These are phyloP conservation scores for Ogataea minuta DNA, from an alignment of 805 yeast genomes.

Conservation along the genomic window DNA sequence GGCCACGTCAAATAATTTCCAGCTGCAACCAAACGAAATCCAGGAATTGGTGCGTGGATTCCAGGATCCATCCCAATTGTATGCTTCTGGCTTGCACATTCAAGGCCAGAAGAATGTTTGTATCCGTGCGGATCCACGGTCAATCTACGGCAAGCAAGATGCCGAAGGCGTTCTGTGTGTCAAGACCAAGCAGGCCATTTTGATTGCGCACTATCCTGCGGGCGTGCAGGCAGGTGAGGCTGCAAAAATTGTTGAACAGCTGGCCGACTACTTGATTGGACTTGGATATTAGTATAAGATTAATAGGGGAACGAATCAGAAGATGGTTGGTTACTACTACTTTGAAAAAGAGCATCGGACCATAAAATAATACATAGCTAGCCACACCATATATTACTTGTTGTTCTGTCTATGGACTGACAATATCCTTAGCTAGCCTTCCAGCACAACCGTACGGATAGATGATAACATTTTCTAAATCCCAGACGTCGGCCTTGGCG, in stretches of 20 bases:
- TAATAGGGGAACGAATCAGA: background rate
- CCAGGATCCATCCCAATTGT: slow-evolving; percentile 73
- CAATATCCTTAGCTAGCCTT: slow-evolving; percentile 37
- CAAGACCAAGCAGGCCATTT: slow-evolving; percentile 88
- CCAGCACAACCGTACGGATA: slow-evolving; percentile 52
- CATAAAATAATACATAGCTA: no score
- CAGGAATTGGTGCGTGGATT: slow-evolving; percentile 74
- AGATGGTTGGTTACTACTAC: background rate
- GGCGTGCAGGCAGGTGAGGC: slow-evolving; percentile 95
- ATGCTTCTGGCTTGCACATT: slow-evolving; percentile 81
- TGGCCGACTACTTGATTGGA: slow-evolving; percentile 91
- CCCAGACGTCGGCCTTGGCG: slow-evolving; percentile 72
- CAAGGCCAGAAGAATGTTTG: slow-evolving; percentile 85
- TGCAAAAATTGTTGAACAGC: slow-evolving; percentile 87
- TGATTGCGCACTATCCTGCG: slow-evolving; percentile 91
- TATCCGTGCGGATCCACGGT: slow-evolving; percentile 85
- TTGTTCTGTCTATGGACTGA: slow-evolving; percentile 12
- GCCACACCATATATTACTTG: no score
- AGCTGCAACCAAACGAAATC: slow-evolving; percentile 68
- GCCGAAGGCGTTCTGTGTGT: slow-evolving; percentile 88
- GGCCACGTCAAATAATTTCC: slow-evolving; percentile 78
- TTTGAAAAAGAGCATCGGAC: no score
- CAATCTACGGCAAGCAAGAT: slow-evolving; percentile 89
- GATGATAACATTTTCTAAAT: slow-evolving; percentile 56
- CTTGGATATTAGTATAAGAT: slow-evolving; percentile 62